Base-by-base conservation (phyloP, 306 rosid species). In the Citrullus amarus region DNA sequence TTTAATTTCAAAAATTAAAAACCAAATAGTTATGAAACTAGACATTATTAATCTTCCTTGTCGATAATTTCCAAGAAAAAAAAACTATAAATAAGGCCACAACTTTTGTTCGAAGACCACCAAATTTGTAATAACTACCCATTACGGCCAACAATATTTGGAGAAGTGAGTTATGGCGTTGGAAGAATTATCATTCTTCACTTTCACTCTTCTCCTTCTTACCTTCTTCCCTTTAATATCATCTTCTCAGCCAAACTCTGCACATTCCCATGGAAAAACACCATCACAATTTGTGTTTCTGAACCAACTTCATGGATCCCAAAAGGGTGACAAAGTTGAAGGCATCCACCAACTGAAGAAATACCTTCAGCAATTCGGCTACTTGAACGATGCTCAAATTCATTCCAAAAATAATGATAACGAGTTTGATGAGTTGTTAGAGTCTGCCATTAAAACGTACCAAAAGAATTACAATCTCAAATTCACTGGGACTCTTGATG, bases 391-490 rank as follows among this genome's bases (percentile, higher is more conserved):
- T 44, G 15, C 1, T 32, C 34, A 38, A 0, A 43, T 13, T 22
- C 80, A 79, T 18, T 54, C 78, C 6, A 13, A n/a, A 9, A 14
- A 30, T 32, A 18, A 32, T 5, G 73, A 77, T 7, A 74, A 80
- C 2, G 77, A 28, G 7, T 84, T 69, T 4, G 86, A 84, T 17
- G 80, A 80, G 25, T 10, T 50, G 10, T 46, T 84, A 34, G 81
- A 84, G 25, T 43, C 79, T 0, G 84, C 86, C 71, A 74, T 80
- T 75, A 54, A 78, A 75, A 58, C 84, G 9, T 80, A 84, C 82
- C 86, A 80, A 11, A 16, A 50, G 30, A 60, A 73, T 34, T 80
- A 70, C 73, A 73, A 72, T 41, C 75, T 84, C 43, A 43, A 80
- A 18, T 81, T 54, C 20, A 77, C 84, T 1, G 82, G 86, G 17